A percentile compares a stretch with the other conserved stretches of the same genome.
Evolutionary conservation across 225 moss, liverwort and hornwort species (phyloP).

Genomic region (Physcomitrellopsis africana): DNA sequence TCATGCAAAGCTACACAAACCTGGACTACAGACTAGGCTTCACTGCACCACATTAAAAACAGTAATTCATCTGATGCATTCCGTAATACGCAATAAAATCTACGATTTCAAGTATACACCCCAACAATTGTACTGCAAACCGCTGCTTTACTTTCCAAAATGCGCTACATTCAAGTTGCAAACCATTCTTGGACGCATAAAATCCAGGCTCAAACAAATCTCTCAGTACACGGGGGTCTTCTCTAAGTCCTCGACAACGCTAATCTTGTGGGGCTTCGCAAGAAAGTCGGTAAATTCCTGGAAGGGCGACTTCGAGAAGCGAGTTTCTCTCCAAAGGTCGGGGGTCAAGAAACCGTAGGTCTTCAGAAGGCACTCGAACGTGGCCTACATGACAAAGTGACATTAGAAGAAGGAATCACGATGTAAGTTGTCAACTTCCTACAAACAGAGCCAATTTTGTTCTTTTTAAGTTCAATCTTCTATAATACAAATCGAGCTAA

Average conservation of each 20-base stretch:
- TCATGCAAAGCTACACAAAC: no score
- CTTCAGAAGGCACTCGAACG: constrained; percentile 90
- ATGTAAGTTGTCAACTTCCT: neutral
- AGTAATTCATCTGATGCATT: no score
- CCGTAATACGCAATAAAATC: no score
- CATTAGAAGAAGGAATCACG: neutral
- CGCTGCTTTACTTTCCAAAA: constrained; percentile 45
- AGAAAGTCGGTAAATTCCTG: constrained; percentile 95
- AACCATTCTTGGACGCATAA: constrained; percentile 31
- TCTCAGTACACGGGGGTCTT: constrained; percentile 78
- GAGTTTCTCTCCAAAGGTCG: constrained; percentile 91
- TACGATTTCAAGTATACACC: no score
- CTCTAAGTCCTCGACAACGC: constrained; percentile 88
- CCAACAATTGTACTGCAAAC: neutral
- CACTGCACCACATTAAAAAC: no score
- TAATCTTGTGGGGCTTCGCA: constrained; percentile 95
- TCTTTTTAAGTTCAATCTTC: no score
- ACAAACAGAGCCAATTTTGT: no score
- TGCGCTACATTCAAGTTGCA: constrained; percentile 23
- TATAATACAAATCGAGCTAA: no score
- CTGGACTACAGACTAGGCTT: no score
- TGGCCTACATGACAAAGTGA: constrained; percentile 57
- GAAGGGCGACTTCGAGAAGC: constrained; percentile 91
- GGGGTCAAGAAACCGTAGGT: constrained; percentile 97
- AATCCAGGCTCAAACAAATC: constrained; percentile 28